These are phyloP conservation scores for Aspergillus felis DNA, from an alignment of 2,329 filamentous ascomycete species.

Conservation along the genomic window DNA sequence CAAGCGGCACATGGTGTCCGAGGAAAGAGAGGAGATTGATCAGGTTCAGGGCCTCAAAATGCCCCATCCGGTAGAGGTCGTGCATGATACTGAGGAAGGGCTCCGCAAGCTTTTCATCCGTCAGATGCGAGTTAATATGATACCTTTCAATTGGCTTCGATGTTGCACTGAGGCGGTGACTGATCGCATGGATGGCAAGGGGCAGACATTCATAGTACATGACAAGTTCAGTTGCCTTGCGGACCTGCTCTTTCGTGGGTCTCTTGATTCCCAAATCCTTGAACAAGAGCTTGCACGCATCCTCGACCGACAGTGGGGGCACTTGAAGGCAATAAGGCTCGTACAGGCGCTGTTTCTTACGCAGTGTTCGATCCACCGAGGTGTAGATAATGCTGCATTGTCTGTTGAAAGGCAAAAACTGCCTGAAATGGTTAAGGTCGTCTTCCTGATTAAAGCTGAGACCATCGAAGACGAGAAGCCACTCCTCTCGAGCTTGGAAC, in stretches of 20 bases:
- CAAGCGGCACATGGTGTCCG: constrained; percentile 62
- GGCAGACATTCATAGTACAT: constrained; percentile 62
- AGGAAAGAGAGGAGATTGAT: constrained; percentile 64
- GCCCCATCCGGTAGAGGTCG: constrained; percentile 39
- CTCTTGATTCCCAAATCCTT: constrained; percentile 58
- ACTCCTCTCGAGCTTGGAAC: constrained; percentile 59
- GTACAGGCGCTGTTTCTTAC: constrained; percentile 55
- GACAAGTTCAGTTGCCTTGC: constrained; percentile 59
- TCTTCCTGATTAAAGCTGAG: constrained; percentile 58
- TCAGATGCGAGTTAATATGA: constrained; percentile 52
- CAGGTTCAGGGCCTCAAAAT: constrained; percentile 58
- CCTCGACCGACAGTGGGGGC: constrained; percentile 50
- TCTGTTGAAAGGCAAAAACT: constrained; percentile 62
- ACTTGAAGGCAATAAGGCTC: constrained; percentile 58
- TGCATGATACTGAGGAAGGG: constrained; percentile 47
- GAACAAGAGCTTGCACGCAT: constrained; percentile 60
- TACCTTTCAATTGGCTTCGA: constrained; percentile 60
- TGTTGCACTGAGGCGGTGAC: constrained; percentile 58
- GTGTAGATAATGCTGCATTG: constrained; percentile 66
- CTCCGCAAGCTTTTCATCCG: constrained; percentile 52
- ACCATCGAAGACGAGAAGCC: constrained; percentile 66
- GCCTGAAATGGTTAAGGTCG: constrained; percentile 47
- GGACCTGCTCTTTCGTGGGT: constrained; percentile 53
- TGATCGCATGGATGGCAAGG: constrained; percentile 64
- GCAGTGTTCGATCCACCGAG: constrained; percentile 58